Evolutionary conservation across 805 yeast genomes (phyloP).

Genomic region (Myxozyma lipomycoides): DNA sequence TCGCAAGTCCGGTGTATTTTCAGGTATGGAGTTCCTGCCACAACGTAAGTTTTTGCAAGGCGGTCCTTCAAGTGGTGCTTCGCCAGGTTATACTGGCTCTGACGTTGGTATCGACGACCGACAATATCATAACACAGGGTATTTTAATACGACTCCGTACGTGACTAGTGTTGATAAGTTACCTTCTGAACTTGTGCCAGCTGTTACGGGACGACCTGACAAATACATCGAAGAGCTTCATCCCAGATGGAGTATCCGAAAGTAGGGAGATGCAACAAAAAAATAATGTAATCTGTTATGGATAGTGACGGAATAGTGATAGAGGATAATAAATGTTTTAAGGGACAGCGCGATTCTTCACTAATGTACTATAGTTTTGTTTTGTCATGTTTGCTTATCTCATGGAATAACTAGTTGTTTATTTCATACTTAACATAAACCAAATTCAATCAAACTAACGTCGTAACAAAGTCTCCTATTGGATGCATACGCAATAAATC

Average conservation of each 20-base stretch:
- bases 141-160: neutral
- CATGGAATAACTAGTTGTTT: no score
- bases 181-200: slow-evolving; percentile 14
- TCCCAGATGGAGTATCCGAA: slow-evolving; percentile 24
- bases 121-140: neutral
- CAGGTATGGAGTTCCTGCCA: slow-evolving; percentile 28
- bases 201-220: slow-evolving; percentile 12
- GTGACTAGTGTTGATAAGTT: slow-evolving; percentile 1
- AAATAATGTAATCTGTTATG: no score
- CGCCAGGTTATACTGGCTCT: slow-evolving; percentile 1
- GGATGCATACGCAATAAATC: no score
- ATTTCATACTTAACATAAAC: neutral
- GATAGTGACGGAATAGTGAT: no score
- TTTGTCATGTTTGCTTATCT: no score
- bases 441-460: neutral
- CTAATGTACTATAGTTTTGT: no score
- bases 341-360: no score
- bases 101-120: neutral
- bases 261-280: neutral
- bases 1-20: slow-evolving; percentile 25
- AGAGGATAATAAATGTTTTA: no score
- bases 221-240: neutral
- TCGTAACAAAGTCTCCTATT: neutral
- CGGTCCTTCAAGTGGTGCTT: neutral
- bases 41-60: slow-evolving; percentile 10